Conservation (phyloP, 176 grass and related monocot species). For the Poa annua region DNA sequence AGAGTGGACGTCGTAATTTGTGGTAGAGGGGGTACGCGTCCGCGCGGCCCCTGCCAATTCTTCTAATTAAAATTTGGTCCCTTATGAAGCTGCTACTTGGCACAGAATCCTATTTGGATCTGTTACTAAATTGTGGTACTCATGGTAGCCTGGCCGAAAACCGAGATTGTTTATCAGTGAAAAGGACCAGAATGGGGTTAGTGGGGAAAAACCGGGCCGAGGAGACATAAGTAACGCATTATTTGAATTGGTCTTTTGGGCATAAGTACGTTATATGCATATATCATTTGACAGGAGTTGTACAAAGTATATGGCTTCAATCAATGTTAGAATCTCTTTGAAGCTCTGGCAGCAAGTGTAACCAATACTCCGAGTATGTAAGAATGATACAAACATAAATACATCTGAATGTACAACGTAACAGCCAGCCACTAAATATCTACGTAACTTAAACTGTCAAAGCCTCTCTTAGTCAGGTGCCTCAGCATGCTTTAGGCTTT, state of each 20-base stretch:
- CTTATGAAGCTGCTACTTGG: no score
- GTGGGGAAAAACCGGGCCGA: no score
- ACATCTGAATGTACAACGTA: slow-evolving; percentile 42
- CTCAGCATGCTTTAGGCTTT: background rate
- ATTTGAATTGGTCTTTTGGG: no score
- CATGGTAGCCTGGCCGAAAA: no score
- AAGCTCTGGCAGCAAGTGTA: background rate
- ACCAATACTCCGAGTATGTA: background rate
- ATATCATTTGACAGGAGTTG: no score
- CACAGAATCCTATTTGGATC: no score
- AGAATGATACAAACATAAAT: slow-evolving; percentile 15
- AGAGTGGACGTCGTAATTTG: slow-evolving; percentile 64
- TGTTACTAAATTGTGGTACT: no score
- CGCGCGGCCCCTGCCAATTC: slow-evolving; percentile 41
- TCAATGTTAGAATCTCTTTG: background rate
- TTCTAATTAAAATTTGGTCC: background rate
- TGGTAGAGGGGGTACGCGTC: slow-evolving; percentile 53
- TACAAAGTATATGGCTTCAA: background rate
- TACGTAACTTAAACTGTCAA: background rate
- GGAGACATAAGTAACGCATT: no score
- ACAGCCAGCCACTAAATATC: background rate
- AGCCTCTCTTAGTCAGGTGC: slow-evolving; percentile 18
- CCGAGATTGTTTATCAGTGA: no score
- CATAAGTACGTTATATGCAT: no score
- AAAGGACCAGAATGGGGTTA: no score